A percentile compares a stretch with the other conserved stretches of the same genome.
These are phyloP conservation scores for Dalbergia oliveri DNA, from an alignment of 306 rosid genomes.

Conservation along the genomic window DNA sequence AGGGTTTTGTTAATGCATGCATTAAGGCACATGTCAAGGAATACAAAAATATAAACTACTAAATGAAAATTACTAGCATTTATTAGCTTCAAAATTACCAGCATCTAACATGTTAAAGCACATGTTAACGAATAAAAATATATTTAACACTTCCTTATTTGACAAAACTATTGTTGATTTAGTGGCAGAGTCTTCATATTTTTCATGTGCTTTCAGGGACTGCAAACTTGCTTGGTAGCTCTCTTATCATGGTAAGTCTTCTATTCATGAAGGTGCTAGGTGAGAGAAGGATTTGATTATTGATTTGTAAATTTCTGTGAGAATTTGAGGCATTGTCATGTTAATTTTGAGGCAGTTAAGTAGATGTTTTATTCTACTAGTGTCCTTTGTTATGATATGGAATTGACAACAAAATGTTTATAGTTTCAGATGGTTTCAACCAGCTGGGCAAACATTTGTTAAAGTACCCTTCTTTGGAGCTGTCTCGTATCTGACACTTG, in stretches of 20 bases:
- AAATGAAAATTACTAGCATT: neutral
- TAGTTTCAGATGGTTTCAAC: slow-evolving; percentile 97
- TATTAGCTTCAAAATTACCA: neutral
- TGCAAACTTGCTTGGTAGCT: slow-evolving; percentile 99
- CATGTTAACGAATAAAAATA: too few relatives aligned
- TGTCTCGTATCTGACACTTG: slow-evolving; percentile 85
- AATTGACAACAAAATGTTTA: slow-evolving; percentile 59
- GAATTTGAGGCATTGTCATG: slow-evolving; percentile 21
- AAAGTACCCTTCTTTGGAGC: slow-evolving; percentile 93
- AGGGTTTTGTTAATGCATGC: neutral
- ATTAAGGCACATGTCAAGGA: neutral
- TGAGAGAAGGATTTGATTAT: slow-evolving; percentile 11
- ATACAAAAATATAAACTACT: too few relatives aligned
- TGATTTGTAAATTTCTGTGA: neutral
- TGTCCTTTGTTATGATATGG: slow-evolving; percentile 27
- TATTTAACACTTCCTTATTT: too few relatives aligned
- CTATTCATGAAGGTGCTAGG: slow-evolving; percentile 14
- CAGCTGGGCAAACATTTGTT: slow-evolving; percentile 74
- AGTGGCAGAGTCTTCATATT: slow-evolving; percentile 44
- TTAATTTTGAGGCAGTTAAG: slow-evolving; percentile 9
- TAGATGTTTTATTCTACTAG: slow-evolving; percentile 13
- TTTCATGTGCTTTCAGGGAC: slow-evolving; percentile 71
- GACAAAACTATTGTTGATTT: slow-evolving; percentile 7
- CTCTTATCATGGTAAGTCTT: slow-evolving; percentile 78
- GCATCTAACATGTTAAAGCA: too few relatives aligned